These are phyloP conservation scores for Xylaria scruposa DNA, from an alignment of 495 filamentous ascomycete species.

Conservation along the genomic window DNA sequence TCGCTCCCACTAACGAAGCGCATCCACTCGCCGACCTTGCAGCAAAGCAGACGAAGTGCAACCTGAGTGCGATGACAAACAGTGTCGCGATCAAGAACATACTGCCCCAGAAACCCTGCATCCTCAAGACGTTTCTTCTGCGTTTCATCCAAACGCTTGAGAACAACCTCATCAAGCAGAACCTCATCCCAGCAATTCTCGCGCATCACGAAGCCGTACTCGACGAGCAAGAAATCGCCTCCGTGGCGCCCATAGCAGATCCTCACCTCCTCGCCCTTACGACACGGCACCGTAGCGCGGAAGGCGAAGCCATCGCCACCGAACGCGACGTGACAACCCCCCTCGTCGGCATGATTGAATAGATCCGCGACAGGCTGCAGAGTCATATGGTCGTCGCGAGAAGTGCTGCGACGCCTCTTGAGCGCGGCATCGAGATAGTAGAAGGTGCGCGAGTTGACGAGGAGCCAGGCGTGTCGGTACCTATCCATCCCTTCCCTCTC, in stretches of 20 bases:
- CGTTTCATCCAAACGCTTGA: slow-evolving; percentile 54
- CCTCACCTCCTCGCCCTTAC: slow-evolving; percentile 73
- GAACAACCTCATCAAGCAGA: slow-evolving; percentile 70
- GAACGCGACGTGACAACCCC: slow-evolving; percentile 66
- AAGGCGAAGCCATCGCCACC: slow-evolving; percentile 67
- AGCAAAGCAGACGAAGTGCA: slow-evolving; percentile 60
- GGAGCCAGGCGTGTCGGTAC: slow-evolving; percentile 77
- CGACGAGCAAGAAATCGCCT: slow-evolving; percentile 81
- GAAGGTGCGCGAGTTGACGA: slow-evolving; percentile 85
- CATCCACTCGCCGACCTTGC: slow-evolving; percentile 45
- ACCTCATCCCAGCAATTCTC: slow-evolving; percentile 72
- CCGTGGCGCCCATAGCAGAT: slow-evolving; percentile 82
- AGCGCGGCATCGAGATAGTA: slow-evolving; percentile 66
- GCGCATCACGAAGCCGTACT: slow-evolving; percentile 81
- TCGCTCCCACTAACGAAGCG: slow-evolving; percentile 46
- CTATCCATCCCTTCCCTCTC: slow-evolving; percentile 13
- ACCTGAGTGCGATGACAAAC: slow-evolving; percentile 77
- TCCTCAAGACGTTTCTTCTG: slow-evolving; percentile 61
- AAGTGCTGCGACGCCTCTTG: slow-evolving; percentile 49
- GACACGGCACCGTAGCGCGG: slow-evolving; percentile 59
- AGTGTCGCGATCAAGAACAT: slow-evolving; percentile 64
- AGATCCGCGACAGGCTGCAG: slow-evolving; percentile 87
- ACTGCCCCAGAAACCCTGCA: slow-evolving; percentile 71
- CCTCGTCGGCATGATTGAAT: slow-evolving; percentile 77
- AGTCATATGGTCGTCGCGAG: slow-evolving; percentile 75